Percentiles rank a stretch among this genome's conserved stretches.
These are phyloP conservation scores for Amaranthus palmeri DNA, from an alignment of 148 eudicot genomes.

Conservation along the genomic window DNA sequence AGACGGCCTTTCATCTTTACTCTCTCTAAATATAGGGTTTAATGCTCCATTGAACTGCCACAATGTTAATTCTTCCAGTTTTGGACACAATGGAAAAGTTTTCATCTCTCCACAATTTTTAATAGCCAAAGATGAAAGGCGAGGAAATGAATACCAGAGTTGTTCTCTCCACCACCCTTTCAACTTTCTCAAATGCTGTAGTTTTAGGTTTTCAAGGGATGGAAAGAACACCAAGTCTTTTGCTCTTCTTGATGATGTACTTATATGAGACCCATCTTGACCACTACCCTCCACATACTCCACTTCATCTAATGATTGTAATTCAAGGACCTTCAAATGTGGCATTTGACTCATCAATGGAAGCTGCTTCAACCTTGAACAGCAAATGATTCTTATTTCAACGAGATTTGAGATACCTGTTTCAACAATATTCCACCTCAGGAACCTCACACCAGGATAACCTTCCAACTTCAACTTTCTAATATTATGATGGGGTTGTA, in stretches of 20 bases:
- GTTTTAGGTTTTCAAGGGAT: background rate
- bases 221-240: background rate
- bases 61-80: background rate
- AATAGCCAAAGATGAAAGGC: background rate
- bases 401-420: background rate
- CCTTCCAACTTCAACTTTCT: background rate
- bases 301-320: background rate
- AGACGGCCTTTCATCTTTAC: too few species aligned
- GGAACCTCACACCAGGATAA: background rate
- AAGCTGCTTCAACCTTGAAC: background rate
- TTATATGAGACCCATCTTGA: background rate
- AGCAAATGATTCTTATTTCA: background rate
- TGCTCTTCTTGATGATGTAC: too few species aligned
- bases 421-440: background rate
- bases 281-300: background rate
- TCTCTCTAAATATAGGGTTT: too few species aligned
- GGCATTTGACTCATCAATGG: background rate
- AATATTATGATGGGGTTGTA: background rate
- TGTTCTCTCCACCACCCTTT: slow-evolving; percentile 8
- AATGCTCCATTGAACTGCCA: background rate
- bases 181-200: background rate
- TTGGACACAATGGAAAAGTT: background rate
- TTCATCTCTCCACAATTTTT: background rate
- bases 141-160: background rate
- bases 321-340: background rate